Evolutionary conservation across 2,329 filamentous ascomycete species (phyloP).

Genomic region (Diatrype stigma): DNA sequence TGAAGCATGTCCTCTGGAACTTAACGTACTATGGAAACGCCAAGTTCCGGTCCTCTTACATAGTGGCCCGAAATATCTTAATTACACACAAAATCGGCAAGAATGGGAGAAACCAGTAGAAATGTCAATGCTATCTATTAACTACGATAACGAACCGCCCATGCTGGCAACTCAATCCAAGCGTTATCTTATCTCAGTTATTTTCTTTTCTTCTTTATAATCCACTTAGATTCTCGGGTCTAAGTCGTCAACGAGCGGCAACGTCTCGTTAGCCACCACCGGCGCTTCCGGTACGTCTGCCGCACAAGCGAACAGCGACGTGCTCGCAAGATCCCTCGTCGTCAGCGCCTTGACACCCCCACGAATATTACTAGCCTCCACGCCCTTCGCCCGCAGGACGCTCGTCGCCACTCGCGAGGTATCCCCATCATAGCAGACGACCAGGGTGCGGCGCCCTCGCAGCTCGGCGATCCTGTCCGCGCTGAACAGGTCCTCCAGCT

Average conservation of each 20-base stretch:
- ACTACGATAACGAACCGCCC: too few relatives aligned
- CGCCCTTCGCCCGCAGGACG: conserved; percentile 46
- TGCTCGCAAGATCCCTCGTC: not conserved
- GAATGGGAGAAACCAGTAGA: too few relatives aligned
- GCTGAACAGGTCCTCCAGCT: conserved; percentile 28
- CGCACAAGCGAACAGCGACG: not conserved
- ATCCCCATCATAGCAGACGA: conserved; percentile 53
- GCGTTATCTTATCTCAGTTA: too few relatives aligned
- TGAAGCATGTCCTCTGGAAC: too few relatives aligned
- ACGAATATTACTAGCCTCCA: conserved; percentile 28
- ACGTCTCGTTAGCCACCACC: not conserved
- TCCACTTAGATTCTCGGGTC: not conserved
- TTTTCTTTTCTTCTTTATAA: too few relatives aligned
- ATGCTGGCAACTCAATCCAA: too few relatives aligned
- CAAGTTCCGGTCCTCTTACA: too few relatives aligned
- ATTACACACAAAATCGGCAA: too few relatives aligned
- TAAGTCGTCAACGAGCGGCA: not conserved
- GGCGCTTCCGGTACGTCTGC: not conserved
- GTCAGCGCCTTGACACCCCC: not conserved
- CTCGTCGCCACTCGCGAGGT: conserved; percentile 50
- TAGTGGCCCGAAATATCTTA: too few relatives aligned
- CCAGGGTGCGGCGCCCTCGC: conserved; percentile 33
- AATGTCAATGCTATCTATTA: too few relatives aligned
- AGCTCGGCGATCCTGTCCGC: conserved; percentile 17
- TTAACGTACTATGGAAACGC: too few relatives aligned